Base-by-base conservation (phyloP, 257 asterid species). In the Nicotiana paniculata region DNA sequence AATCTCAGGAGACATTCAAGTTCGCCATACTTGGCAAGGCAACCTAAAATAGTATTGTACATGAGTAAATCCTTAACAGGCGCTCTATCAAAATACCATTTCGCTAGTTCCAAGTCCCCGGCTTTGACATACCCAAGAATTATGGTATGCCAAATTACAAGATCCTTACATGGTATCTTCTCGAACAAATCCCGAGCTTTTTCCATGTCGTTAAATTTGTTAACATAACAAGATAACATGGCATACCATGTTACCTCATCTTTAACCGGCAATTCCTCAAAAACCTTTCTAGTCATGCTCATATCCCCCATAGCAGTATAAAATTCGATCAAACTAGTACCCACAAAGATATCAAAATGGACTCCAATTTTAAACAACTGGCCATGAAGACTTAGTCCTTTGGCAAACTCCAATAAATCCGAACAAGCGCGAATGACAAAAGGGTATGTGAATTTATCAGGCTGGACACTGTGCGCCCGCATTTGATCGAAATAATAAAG, bases 31-130 rank as follows among this genome's bases (percentile, higher is more conserved):
- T 76, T 82, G 6, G 82, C 85, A 76, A 75, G 80, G 30, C 82
- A 79, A 24, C 82, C 82, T 66, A 82, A 82, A 1, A 82, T 75
- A 3, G 81, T 82, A 63, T 82, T 82, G 26, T 32, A 82, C 85
- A 82, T 82, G n/a, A 76, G 61, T 28, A 76, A 61, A 82, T 82
- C 85, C 81, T 82, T 82, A 58, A 59, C 85, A 37, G 85, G 85
- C 0, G 85, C 82, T 75, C 3, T 17, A 76, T 82, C 85, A 76
- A 82, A 82, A 46, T 61, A 82, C 26, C 10, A 32, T 55, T 76
- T 61, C 13, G 85, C 85, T 6, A 37, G 4, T 43, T 61, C 85
- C 39, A 83, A 33, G 63, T 83, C 82, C 70, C 85, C 79, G 5
- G 54, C 68, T 77, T 83, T 77, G 18, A 83, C 85, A 64, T 77